phyloP scores from a whole-genome alignment of 768 basidiomycete genomes.

The Favolaschia claudopus region DNA sequence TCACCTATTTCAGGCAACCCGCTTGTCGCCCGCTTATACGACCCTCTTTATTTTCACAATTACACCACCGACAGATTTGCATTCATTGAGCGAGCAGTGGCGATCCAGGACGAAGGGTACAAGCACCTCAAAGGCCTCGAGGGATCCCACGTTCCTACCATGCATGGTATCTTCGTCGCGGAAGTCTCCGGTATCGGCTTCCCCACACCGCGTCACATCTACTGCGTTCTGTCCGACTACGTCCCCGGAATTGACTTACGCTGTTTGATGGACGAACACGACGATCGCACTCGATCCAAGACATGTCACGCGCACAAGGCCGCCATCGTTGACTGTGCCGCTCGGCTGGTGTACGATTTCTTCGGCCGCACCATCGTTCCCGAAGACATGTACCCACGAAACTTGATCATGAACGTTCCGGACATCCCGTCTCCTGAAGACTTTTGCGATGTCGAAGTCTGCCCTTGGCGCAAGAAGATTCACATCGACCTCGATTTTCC shows the following conservation, averaged over 20 bases:
- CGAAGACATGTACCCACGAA: not conserved
- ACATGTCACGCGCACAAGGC: not conserved
- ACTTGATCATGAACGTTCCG: not conserved
- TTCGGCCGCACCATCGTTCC: not conserved
- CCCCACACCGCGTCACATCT: not conserved
- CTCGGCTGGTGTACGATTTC: not conserved
- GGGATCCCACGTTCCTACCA: not conserved
- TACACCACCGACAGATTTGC: not conserved
- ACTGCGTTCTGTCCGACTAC: not conserved
- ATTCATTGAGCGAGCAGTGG: not conserved
- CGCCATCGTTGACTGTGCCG: not conserved
- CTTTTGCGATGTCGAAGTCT: not conserved
- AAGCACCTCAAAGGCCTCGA: not conserved
- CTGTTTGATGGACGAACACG: not conserved
- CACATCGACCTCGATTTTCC: not conserved
- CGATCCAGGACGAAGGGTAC: not conserved
- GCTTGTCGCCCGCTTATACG: not conserved
- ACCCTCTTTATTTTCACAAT: not conserved
- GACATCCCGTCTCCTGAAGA: not conserved
- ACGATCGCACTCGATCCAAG: not conserved
- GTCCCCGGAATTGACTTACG: not conserved
- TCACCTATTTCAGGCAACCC: not conserved
- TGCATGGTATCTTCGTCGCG: not conserved
- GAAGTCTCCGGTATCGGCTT: not conserved
- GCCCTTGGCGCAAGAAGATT: not conserved